These are phyloP conservation scores for Zhuliangozyma blackwelliae DNA, from an alignment of 1,139 yeast species.

Conservation along the genomic window DNA sequence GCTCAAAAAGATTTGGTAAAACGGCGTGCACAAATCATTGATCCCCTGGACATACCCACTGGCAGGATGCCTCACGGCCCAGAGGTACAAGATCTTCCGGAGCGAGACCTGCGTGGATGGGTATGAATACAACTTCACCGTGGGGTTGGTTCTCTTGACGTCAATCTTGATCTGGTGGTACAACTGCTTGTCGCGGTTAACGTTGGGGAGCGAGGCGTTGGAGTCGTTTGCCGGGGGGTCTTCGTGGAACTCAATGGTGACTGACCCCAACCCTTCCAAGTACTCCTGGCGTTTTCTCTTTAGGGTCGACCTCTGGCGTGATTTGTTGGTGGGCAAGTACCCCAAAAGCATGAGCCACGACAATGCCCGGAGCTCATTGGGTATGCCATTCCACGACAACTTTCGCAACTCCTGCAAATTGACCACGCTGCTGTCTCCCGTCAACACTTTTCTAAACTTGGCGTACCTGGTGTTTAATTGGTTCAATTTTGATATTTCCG, in stretches of 20 bases:
- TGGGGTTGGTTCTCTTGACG: constrained; percentile 92
- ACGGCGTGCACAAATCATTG: constrained; percentile 91
- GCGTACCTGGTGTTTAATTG: constrained; percentile 58
- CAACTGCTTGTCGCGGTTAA: constrained; percentile 59
- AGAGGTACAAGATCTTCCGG: constrained; percentile 76
- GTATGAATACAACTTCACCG: constrained; percentile 64
- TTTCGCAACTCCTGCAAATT: constrained; percentile 64
- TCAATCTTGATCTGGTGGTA: constrained; percentile 97
- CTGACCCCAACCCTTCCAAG: constrained; percentile 54
- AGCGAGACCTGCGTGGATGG: constrained; percentile 72
- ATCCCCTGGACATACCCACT: constrained; percentile 99
- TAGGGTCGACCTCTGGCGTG: constrained; percentile 66
- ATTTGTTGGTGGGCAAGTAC: constrained; percentile 80
- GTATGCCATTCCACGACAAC: constrained; percentile 93
- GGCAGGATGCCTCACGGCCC: constrained; percentile 98
- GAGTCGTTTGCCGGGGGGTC: constrained; percentile 15
- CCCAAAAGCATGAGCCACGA: constrained; percentile 91
- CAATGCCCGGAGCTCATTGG: constrained; percentile 72
- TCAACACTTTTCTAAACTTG: constrained; percentile 62
- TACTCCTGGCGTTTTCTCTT: constrained; percentile 85
- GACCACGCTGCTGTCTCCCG: constrained; percentile 48
- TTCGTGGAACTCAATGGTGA: constrained; percentile 49
- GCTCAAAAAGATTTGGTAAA: constrained; percentile 79
- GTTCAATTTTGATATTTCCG: constrained; percentile 53
- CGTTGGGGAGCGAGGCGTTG: constrained; percentile 16